Base-by-base conservation (phyloP, 371 early-diverging fungal species). In the Apophysomyces trapeziformis region DNA sequence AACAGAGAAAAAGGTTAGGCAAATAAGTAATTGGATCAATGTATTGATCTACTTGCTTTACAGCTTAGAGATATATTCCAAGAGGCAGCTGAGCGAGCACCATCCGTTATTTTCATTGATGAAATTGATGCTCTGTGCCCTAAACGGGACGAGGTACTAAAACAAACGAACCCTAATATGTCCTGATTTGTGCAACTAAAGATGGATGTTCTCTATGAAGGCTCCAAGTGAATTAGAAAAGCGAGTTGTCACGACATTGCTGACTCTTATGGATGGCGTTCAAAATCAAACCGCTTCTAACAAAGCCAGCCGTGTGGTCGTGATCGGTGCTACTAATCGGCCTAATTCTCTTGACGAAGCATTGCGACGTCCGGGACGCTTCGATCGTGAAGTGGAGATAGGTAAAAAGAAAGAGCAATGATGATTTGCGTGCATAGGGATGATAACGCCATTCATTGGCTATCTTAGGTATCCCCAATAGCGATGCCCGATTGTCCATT, bases 51-150 rank as follows among this genome's bases (percentile, higher is more conserved):
- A 70, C 54, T 68, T 74, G 57, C 12, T 45, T 16, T 14, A 7
- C 61, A 87, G 88, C 82, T 99, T 32, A 83, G 93, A 39, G 79
- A 85, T 45, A 77, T 97, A 14, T 97, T 98, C 80, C 85, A 88
- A 11, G 71, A 94, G 61, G 99, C 99, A 0, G 81, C 80, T 21
- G 88, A 90, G 18, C 87, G 86, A 26, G 88, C 93, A 14, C 99
- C 99, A 1, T 83, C 94, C 14, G 93, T 99, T 35, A 92, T 99
- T 16, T 97, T 99, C 74, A 95, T 99, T 65, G 99, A 99, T 74
- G 99, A 99, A 75, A 95, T 99, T 61, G 99, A 99, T 69, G 94
- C 98, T 0, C 83, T 99, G 0, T 96, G 96, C 71, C 95, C 98
- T 0, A 92, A 89, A 65, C 85, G 98, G n/a, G 94, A 95, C 54